phyloP scores from a whole-genome alignment of 1,284 basidiomycete species.

The Ceratobasidium sp. region DNA sequence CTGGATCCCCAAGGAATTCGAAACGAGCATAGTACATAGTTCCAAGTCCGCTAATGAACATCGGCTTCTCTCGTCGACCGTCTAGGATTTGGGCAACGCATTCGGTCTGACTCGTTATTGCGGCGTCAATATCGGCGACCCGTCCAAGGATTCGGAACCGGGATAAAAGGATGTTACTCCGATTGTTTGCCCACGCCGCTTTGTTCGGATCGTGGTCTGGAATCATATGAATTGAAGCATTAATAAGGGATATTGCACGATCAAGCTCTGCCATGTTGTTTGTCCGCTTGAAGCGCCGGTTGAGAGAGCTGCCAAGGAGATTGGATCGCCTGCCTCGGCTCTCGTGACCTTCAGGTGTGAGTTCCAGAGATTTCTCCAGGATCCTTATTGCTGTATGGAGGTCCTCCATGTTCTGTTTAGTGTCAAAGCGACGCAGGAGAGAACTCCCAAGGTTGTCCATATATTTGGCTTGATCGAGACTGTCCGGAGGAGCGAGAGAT shows the following conservation, averaged over 20 bases:
- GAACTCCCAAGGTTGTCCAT: neutral
- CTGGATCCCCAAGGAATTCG: neutral
- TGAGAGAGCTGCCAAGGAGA: neutral
- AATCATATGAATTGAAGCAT: neutral
- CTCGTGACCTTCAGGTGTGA: neutral
- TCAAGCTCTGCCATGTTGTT: neutral
- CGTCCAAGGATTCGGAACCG: neutral
- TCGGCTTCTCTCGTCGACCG: neutral
- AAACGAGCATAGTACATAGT: neutral
- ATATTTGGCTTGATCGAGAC: neutral
- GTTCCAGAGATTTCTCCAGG: neutral
- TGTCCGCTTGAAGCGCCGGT: neutral
- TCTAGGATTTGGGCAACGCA: neutral
- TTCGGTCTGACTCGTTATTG: neutral
- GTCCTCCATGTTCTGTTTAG: neutral
- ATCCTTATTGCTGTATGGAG: neutral
- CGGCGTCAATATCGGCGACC: neutral
- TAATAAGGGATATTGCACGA: neutral
- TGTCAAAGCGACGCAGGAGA: slow-evolving; percentile 7
- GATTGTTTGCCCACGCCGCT: neutral
- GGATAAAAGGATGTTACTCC: neutral
- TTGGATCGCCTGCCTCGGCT: neutral
- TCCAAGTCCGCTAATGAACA: neutral
- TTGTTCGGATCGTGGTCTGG: neutral
- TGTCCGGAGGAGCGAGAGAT: neutral